Base-by-base conservation (phyloP, 352 stramenopile species). In the Phytophthora sansomeana region DNA sequence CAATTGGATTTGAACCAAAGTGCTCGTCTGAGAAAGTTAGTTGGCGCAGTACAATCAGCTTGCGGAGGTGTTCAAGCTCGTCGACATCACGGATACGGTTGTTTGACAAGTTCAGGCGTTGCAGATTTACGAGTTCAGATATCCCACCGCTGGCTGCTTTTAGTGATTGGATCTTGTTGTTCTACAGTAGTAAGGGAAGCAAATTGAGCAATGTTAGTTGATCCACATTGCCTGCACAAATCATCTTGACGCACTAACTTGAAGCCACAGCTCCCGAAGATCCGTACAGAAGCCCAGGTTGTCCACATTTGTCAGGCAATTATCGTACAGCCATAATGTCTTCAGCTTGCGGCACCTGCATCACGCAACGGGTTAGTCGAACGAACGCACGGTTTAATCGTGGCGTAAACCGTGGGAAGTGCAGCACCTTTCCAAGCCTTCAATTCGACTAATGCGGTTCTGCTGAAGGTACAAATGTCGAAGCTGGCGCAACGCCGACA, bases 1-100 rank as follows among this genome's bases (percentile, higher is more conserved):
- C 70, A 19, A 97, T 78, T 39, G 89, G 89, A 50, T 93, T 97
- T 1, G 74, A 77, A 2, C 91, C 91, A 63, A 96, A 97, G 54
- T 97, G 86, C 7, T 86, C 79, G 56, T 96, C 89, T n/a, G 72
- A 10, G 24, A 97, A 85, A 3, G 75, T 72, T 38, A 97, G 59
- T 1, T 72, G 59, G 16, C 75, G 75, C 19, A 97, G 73, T 21
- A 67, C 69, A 4, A 92, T 67, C 10, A 96, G 64, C 35, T 74
- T 77, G 1, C 74, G 72, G 38, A 97, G 70, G 4, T 85, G 48
- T 48, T 90, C 68, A 9, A 97, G 72, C 33, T 97, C 84, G 36
- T 91, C 75, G 24, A 95, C 79, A 42, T 81, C 71, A 9, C 72
- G 69, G 6, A 97, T 84, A 2, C 72, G 67, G 49, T 97, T 97